Base-by-base conservation (phyloP, 345 rosid genomes). In the Noccaea caerulescens region DNA sequence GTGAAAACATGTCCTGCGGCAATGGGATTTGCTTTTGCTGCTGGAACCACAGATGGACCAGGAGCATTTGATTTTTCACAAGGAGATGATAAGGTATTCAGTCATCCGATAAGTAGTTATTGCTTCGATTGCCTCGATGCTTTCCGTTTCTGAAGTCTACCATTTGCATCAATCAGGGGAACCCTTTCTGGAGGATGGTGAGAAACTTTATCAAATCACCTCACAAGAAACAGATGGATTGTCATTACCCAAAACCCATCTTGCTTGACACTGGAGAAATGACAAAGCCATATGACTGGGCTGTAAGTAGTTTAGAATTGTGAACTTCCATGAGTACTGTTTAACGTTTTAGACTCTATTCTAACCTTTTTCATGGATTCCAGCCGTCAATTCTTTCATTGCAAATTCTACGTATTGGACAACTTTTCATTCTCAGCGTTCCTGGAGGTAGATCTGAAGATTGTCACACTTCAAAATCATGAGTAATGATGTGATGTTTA, bases 21-120 rank as follows among this genome's bases (percentile, higher is more conserved):
- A 54, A 84, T 94, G 98, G 99, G 99, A 13, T 94, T 94, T 66
- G 90, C 81, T 72, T 89, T 94, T 84, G 98, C 98, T 13, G 99
- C 98, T 4, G 98, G 99, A 79, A 94, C 99, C 23, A 94, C 98
- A 10, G 99, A 94, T 84, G 99, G 99, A 57, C 99, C 97, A 37
- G 99, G 99, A 68, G 99, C 99, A 80, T 94, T 94, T 81, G 98
- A 87, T 82, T 94, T 94, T 77, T 87, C 83, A 76, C 99, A 94
- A 85, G 98, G 98, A 69, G 99, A 94, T 85, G 84, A 87, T 73
- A 63, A 76, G 89, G 99, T 89, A 77, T 74, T 77, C 8, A 25
- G 63, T 70, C 36, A 23, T 63, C 59, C 57, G 54, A 9, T 54
- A 67, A 43, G 56, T 74, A 20, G 7, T n/a, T 33, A 55, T 63